Conservation (phyloP, 345 rosid genomes). For the Eutrema heterophyllum region DNA sequence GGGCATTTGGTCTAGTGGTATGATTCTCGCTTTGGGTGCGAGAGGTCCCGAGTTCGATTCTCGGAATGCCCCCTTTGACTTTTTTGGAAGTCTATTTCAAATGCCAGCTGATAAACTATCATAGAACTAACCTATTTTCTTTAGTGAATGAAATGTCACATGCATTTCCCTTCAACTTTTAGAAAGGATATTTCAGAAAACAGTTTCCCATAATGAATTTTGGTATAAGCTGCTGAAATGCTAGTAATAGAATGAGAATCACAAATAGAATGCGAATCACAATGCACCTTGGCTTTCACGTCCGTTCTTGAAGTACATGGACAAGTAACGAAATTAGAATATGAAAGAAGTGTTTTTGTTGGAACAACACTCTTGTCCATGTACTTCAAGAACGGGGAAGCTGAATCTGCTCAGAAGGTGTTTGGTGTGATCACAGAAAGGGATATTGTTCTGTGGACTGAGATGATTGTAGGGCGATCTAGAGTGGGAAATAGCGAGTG, state of each 20-base stretch:
- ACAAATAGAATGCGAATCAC: too few relatives aligned
- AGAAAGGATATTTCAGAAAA: too few relatives aligned
- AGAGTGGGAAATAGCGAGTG: slow-evolving; percentile 56
- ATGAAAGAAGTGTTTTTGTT: slow-evolving; percentile 48
- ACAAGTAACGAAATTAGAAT: slow-evolving; percentile 49
- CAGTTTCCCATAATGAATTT: too few relatives aligned
- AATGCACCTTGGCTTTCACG: too few relatives aligned
- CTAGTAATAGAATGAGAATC: too few relatives aligned
- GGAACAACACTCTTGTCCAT: slow-evolving; percentile 66
- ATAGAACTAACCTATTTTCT: too few relatives aligned
- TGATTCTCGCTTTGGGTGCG: slow-evolving; percentile 94
- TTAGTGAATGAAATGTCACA: too few relatives aligned
- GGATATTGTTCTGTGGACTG: slow-evolving; percentile 87
- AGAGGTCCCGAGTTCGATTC: slow-evolving; percentile 87
- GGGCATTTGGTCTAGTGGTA: slow-evolving; percentile 89
- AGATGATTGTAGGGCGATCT: slow-evolving; percentile 73
- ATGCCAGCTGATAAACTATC: too few relatives aligned
- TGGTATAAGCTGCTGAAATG: too few relatives aligned
- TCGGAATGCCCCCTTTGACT: slow-evolving; percentile 51
- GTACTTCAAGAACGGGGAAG: slow-evolving; percentile 62
- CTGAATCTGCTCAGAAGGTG: slow-evolving; percentile 47
- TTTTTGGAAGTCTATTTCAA: too few relatives aligned
- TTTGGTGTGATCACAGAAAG: slow-evolving; percentile 44
- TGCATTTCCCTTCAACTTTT: too few relatives aligned
- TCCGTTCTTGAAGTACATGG: too few relatives aligned